phyloP scores from a whole-genome alignment of 345 rosid species.

The Ailanthus altissimus region DNA sequence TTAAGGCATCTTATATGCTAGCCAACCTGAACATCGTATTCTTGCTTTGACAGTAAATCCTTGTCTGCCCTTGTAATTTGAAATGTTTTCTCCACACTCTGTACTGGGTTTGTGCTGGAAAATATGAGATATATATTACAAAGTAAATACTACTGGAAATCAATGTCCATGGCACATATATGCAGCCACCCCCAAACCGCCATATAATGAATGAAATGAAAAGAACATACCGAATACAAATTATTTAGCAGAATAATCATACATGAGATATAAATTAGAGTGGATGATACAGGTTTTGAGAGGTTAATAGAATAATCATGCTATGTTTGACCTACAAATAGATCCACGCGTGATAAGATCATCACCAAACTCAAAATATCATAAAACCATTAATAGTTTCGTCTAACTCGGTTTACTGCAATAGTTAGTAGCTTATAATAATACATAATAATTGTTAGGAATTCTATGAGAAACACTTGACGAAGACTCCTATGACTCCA shows the following conservation, averaged over 20 bases:
- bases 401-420: background rate
- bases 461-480: background rate
- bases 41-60: conserved; percentile 68
- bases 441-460: background rate
- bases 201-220: background rate
- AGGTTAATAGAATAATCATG: background rate
- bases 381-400: background rate
- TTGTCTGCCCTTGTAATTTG: conserved; percentile 68
- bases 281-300: background rate
- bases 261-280: background rate
- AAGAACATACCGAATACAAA: background rate
- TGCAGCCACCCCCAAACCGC: background rate
- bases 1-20: background rate
- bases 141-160: background rate
- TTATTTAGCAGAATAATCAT: background rate
- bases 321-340: background rate
- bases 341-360: background rate
- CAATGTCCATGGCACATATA: background rate
- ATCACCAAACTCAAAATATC: background rate
- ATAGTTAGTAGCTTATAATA: background rate
- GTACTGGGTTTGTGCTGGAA: conserved; percentile 74
- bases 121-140: conserved; percentile 27
- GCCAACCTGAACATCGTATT: conserved; percentile 80
- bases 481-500: background rate
- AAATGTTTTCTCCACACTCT: conserved; percentile 69